Base-by-base conservation (phyloP, 1,284 basidiomycete genomes). In the Salmacisia buchloeana region DNA sequence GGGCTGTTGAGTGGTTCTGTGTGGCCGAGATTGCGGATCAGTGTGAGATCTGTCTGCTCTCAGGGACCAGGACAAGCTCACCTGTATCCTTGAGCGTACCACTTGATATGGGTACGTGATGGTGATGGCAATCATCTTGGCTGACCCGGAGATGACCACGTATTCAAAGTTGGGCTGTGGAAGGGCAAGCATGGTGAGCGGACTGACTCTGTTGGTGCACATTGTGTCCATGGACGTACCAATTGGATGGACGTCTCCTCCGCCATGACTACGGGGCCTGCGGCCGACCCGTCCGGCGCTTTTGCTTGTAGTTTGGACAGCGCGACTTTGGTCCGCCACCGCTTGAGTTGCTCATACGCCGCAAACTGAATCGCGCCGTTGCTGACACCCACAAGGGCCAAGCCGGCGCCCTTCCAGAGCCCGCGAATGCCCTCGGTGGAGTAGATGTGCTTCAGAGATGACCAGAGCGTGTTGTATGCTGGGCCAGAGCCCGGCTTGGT, bases 41-140 rank as follows among this genome's bases (percentile, higher is more conserved):
- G 13, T 3, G 13, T 27, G 59, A 35, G 41, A 60, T 36, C 23
- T 41, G 25, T 27, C 18, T 27, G 34, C 33, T 10, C 3, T 5
- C 58, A 45, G 6, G n/a, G 65, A 38, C 43, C 23, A 27, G 10
- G 33, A 23, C 18, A 34, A 82, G n/a, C 84, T 29, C 63, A 91
- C 92, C 82, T 97, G 94, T 79, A 97, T 87, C 62, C 94, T 86
- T 5, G 94, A 94, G 63, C 96, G 87, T 39, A 99, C 85, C 57
- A 99, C 94, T 82, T 98, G 96, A 80, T 97, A 97, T 15, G 94
- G 94, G 80, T 99, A 99, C 25, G 94, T 99, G 23, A 88, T 72
- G 3, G 87, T 82, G 60, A 97, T 87, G 1, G 94, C 92, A 25
- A 87, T 84, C 3, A 97, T 82, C 80, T 98, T 98, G 66, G 92